phyloP scores from a whole-genome alignment of 306 rosid species.

The Amphicarpaea edgeworthii region DNA sequence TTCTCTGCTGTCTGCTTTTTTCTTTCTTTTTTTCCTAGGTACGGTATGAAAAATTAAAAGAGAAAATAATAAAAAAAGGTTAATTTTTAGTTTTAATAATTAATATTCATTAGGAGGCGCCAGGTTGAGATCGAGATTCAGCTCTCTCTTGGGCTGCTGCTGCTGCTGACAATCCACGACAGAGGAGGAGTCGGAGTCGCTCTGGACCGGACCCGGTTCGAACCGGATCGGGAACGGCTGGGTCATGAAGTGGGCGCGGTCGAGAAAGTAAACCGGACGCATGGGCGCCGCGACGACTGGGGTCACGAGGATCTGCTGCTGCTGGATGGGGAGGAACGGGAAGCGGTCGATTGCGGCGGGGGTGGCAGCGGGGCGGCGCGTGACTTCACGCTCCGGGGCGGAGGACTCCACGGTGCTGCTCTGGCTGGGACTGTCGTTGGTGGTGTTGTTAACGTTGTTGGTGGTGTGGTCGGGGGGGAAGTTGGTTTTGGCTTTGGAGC shows the following conservation, averaged over 20 bases:
- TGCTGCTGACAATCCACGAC: slow-evolving; percentile 58
- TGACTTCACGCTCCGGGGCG: slow-evolving; percentile 51
- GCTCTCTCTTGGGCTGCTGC: slow-evolving; percentile 52
- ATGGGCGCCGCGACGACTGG: background rate
- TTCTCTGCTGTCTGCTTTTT: background rate
- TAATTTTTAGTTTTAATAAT: background rate
- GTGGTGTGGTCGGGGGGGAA: slow-evolving; percentile 21
- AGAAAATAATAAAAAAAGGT: background rate
- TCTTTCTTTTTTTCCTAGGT: background rate
- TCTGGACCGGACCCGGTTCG: slow-evolving; percentile 52
- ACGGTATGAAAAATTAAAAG: background rate
- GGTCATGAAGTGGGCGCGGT: slow-evolving; percentile 33
- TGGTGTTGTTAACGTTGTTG: no score
- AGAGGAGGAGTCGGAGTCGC: slow-evolving; percentile 63
- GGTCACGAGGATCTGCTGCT: slow-evolving; percentile 41
- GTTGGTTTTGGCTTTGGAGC: slow-evolving; percentile 63
- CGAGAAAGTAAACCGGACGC: slow-evolving; percentile 53
- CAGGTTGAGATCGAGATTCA: slow-evolving; percentile 74
- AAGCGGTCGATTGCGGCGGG: slow-evolving; percentile 41
- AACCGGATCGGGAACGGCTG: slow-evolving; percentile 53
- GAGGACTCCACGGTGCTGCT: slow-evolving; percentile 66
- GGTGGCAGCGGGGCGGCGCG: slow-evolving; percentile 35
- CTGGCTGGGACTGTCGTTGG: slow-evolving; percentile 53
- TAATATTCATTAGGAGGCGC: slow-evolving; percentile 69
- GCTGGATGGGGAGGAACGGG: slow-evolving; percentile 56